phyloP scores from a whole-genome alignment of 177 flowering plant genomes.

The Telopea speciosissima region DNA sequence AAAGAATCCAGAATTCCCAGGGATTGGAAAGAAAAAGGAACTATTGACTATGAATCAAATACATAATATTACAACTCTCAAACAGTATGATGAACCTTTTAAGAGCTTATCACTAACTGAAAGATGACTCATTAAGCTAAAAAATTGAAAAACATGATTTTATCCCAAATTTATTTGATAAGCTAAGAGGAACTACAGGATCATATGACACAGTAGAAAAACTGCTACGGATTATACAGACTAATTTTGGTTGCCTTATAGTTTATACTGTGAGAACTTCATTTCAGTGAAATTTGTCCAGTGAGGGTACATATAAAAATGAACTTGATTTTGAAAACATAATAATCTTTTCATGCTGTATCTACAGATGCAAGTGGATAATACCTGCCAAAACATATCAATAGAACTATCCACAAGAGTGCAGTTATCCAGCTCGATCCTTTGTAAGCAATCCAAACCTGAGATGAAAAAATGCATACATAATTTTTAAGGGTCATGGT shows the following conservation, averaged over 20 bases:
- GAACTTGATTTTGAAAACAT: not conserved
- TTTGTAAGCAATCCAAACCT: constrained; percentile 86
- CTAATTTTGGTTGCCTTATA: not conserved
- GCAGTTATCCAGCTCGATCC: constrained; percentile 57
- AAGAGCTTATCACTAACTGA: not conserved
- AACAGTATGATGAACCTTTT: not conserved
- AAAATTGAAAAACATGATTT: not conserved
- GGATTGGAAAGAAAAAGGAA: not conserved
- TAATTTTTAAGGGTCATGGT: not conserved
- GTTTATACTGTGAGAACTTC: not conserved
- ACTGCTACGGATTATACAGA: not conserved
- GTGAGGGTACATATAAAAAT: not conserved
- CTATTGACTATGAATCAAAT: not conserved
- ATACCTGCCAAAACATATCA: constrained; percentile 55
- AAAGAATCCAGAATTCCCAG: no score
- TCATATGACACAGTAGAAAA: not conserved
- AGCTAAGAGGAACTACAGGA: not conserved
- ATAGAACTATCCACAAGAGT: constrained; percentile 51
- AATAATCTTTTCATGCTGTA: not conserved
- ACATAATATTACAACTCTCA: not conserved
- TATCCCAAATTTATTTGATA: not conserved
- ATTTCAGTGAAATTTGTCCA: no score
- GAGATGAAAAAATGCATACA: constrained; percentile 6
- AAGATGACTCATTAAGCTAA: not conserved
- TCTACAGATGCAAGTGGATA: not conserved